Evolutionary conservation across 169 alveolate species (phyloP).

Genomic region (Theileria equi): DNA sequence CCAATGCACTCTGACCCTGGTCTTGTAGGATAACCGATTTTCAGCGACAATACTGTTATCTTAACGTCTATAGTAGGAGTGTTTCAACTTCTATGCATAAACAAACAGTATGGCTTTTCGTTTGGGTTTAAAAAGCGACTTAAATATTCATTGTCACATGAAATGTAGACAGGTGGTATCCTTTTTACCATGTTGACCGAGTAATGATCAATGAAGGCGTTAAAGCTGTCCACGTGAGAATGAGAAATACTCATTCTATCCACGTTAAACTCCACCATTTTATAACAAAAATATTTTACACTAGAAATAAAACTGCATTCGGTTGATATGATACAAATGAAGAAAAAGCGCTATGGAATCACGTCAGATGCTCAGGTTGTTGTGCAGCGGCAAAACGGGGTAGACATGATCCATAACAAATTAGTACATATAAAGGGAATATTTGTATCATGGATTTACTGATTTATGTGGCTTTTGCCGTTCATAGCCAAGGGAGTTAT

Average conservation of each 20-base stretch:
- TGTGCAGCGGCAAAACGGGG: too few relatives aligned
- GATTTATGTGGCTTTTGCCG: too few relatives aligned
- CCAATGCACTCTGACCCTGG: constrained; percentile 70
- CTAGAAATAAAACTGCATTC: too few relatives aligned
- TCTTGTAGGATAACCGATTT: constrained; percentile 61
- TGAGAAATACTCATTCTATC: constrained; percentile 42
- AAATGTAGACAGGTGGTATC: constrained; percentile 65
- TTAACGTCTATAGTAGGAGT: constrained; percentile 49
- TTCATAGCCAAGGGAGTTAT: too few relatives aligned
- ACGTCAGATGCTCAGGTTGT: too few relatives aligned
- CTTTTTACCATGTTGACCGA: constrained; percentile 50
- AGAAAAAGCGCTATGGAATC: too few relatives aligned
- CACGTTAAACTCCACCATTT: constrained; percentile 43
- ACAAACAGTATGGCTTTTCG: constrained; percentile 59
- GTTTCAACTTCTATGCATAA: not conserved
- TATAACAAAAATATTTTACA: not conserved
- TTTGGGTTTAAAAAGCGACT: constrained; percentile 38
- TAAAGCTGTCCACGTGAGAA: constrained; percentile 64
- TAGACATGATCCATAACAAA: too few relatives aligned
- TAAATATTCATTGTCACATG: constrained; percentile 43
- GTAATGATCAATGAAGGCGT: constrained; percentile 61
- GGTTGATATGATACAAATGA: too few relatives aligned
- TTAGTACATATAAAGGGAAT: not conserved
- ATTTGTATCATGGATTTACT: too few relatives aligned
- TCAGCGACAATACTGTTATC: constrained; percentile 42